Evolutionary conservation across 306 rosid genomes (phyloP).

Genomic region (Macrotyloma uniflorum): DNA sequence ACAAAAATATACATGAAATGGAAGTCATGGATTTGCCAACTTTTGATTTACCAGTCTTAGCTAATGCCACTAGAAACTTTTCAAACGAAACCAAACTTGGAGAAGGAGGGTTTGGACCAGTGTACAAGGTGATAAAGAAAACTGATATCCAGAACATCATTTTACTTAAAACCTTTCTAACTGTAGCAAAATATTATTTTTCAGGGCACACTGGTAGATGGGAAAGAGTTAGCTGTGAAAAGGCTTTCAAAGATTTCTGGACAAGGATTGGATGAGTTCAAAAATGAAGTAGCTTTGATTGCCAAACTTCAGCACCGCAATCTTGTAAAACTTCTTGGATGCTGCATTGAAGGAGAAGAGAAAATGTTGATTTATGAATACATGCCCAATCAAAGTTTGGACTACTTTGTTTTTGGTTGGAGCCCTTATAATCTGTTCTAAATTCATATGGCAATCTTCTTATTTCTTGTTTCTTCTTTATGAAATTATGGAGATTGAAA

Average conservation of each 20-base stretch:
- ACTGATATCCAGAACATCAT: neutral
- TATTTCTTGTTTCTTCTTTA: neutral
- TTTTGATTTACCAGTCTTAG: conserved; percentile 30
- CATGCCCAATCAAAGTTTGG: conserved; percentile 30
- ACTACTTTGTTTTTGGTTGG: conserved; percentile 28
- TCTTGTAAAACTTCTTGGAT: conserved; percentile 28
- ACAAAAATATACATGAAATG: neutral
- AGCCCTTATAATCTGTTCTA: neutral
- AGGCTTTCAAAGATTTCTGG: neutral
- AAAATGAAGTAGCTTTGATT: neutral
- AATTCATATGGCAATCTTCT: neutral
- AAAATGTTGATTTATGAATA: conserved; percentile 29
- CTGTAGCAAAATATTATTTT: neutral
- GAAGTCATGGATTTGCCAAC: conserved; percentile 42
- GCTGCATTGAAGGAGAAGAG: conserved; percentile 25
- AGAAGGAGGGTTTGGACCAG: conserved; percentile 53
- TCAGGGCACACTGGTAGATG: conserved; percentile 7
- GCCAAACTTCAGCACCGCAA: conserved; percentile 30
- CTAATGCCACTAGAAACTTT: conserved; percentile 46
- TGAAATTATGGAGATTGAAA: neutral
- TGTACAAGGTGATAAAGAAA: conserved; percentile 37
- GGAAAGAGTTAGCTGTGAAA: conserved; percentile 7
- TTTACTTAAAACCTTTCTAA: neutral
- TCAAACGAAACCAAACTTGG: conserved; percentile 42
- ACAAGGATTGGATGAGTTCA: conserved; percentile 18